Evolutionary conservation across 495 filamentous ascomycete genomes (phyloP), one percentile per base, ranked within the genome.

Genomic region (Lophiostoma macrostomum): DNA sequence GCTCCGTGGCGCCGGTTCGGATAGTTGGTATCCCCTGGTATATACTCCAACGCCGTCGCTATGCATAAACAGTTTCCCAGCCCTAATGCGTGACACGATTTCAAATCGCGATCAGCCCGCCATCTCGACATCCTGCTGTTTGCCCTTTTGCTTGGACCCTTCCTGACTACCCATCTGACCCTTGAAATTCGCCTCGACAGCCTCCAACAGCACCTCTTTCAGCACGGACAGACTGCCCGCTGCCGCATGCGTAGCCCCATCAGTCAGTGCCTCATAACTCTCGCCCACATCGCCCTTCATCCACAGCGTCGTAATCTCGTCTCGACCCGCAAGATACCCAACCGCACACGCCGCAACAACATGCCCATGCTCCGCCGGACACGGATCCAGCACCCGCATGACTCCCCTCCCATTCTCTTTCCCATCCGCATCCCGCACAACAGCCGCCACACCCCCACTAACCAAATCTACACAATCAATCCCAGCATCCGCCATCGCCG

Each of bases 381-480:
- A 82, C 2, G 90, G 88, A 70, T 98, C 93, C 22, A 96, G 70
- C 40, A 96, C 82, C 35, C 90, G n/a, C n/a, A n/a, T 67, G 39
- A 69, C 72, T 2, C 41, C 16, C 35, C 14, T 36, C 11, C 50
- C 45, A 23, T 47, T 32, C 60, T 69, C 41, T 53, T 66, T 42
- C 56, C 66, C 62, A 34, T 41, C 31, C 16, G 53, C 50, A 46
- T 64, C 53, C 43, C 50, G 61, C 18, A 90, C 86, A 16, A 95
- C 62, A 8, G 90, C 94, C 13, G 91, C 90, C 30, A 96, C 86
- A 19, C 93, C 93, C 4, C 91, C 93, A 12, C 86, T 77, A 3
- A 95, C 87, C 24, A 95, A 75, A 68, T 97, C 93, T 27, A 96
- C 80, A 68, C 90, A 96, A 64, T 98, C 93, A 56, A 98, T 96